These are phyloP conservation scores for Rhizopogon salebrosus DNA, from an alignment of 768 basidiomycete genomes.

Conservation along the genomic window DNA sequence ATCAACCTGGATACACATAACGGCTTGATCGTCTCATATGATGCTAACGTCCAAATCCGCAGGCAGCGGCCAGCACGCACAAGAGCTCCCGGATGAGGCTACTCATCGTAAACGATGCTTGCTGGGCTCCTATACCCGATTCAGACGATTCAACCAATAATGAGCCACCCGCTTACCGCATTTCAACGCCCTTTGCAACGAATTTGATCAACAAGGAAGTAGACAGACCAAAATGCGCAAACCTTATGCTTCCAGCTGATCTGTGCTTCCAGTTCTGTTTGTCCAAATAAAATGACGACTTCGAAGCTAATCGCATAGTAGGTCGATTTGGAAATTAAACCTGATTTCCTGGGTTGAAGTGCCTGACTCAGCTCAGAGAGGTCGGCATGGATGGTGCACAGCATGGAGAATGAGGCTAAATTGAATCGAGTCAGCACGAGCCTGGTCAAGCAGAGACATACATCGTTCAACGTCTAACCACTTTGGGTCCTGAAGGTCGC, in stretches of 20 bases:
- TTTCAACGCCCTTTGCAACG: constrained; percentile 24
- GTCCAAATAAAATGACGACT: constrained; percentile 31
- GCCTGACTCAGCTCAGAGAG: not conserved
- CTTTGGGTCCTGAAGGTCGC: not conserved
- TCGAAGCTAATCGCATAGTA: constrained; percentile 24
- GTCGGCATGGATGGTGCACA: constrained; percentile 3
- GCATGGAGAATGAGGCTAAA: constrained; percentile 6
- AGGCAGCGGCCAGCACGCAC: too few relatives aligned
- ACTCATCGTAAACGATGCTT: not conserved
- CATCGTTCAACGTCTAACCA: constrained; percentile 7
- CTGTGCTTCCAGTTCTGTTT: constrained; percentile 36
- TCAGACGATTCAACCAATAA: not conserved
- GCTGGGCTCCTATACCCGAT: not conserved
- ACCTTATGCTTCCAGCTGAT: constrained; percentile 35
- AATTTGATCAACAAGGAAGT: not conserved
- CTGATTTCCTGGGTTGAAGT: not conserved
- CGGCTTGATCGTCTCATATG: too few relatives aligned
- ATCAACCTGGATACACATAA: too few relatives aligned
- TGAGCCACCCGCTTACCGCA: constrained; percentile 13
- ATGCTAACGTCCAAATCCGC: too few relatives aligned
- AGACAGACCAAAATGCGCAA: not conserved
- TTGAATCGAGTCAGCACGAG: not conserved
- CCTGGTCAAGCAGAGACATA: not conserved
- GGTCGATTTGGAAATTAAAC: not conserved
- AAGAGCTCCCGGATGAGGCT: not conserved